Conservation (phyloP, 1,139 yeast genomes). For the Hansenula lynferdii region DNA sequence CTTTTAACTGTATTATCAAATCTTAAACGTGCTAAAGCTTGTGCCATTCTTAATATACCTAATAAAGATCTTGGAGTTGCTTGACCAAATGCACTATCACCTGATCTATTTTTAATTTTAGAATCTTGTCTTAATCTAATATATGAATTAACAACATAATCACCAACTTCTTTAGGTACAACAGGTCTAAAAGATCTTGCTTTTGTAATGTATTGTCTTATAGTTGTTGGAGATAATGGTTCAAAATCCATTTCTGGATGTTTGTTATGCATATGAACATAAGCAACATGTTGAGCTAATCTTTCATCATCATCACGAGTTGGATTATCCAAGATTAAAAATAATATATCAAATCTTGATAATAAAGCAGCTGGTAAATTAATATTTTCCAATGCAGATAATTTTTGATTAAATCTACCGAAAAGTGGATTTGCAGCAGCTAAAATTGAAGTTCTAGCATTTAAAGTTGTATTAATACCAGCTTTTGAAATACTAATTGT, state of each 20-base stretch:
- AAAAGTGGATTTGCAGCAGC: slow-evolving; percentile 98
- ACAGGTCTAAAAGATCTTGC: slow-evolving; percentile 87
- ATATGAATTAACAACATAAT: slow-evolving; percentile 81
- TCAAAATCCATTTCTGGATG: slow-evolving; percentile 77
- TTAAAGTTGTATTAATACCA: slow-evolving; percentile 93
- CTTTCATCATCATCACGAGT: slow-evolving; percentile 74
- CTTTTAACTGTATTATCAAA: slow-evolving; percentile 66
- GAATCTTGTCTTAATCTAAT: slow-evolving; percentile 92
- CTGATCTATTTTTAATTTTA: slow-evolving; percentile 60
- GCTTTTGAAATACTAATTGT: slow-evolving; percentile 97
- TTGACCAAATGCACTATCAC: slow-evolving; percentile 78
- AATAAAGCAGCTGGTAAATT: slow-evolving; percentile 95
- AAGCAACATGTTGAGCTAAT: slow-evolving; percentile 90
- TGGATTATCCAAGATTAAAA: slow-evolving; percentile 83
- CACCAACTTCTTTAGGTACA: slow-evolving; percentile 83
- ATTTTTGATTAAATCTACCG: slow-evolving; percentile 87
- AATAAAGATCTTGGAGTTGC: slow-evolving; percentile 93
- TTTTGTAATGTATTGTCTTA: slow-evolving; percentile 82
- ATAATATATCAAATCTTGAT: slow-evolving; percentile 91
- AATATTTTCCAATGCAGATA: slow-evolving; percentile 93
- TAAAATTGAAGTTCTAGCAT: slow-evolving; percentile 91
- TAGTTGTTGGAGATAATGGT: slow-evolving; percentile 74
- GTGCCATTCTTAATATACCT: slow-evolving; percentile 89
- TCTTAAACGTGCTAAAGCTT: slow-evolving; percentile 88
- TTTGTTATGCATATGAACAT: slow-evolving; percentile 87